phyloP scores from a whole-genome alignment of 169 alveolate species.

The Neospora caninum region DNA sequence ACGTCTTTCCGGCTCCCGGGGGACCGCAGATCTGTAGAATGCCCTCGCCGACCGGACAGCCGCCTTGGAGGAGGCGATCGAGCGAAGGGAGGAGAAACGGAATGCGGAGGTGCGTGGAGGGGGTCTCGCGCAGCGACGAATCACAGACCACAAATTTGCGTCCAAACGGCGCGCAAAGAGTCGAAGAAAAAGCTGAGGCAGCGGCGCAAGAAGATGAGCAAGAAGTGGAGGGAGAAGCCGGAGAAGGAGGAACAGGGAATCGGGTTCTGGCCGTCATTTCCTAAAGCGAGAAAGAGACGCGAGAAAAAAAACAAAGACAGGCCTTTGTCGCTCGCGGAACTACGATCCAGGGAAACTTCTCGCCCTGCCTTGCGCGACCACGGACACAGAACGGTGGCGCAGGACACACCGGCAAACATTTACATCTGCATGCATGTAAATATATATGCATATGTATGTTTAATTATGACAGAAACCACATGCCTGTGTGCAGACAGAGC shows the following conservation, averaged over 20 bases:
- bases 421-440: too few relatives aligned
- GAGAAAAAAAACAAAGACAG: too few relatives aligned
- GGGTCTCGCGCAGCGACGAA: neutral
- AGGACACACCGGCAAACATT: too few relatives aligned
- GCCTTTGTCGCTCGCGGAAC: neutral
- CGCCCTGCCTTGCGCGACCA: too few relatives aligned
- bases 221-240: neutral
- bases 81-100: slow-evolving; percentile 21
- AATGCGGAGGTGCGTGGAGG: neutral
- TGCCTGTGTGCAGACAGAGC: too few relatives aligned
- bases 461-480: too few relatives aligned
- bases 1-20: slow-evolving; percentile 23
- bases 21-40: slow-evolving; percentile 1
- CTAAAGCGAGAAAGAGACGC: neutral
- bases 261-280: too few relatives aligned
- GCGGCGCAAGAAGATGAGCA: neutral
- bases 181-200: neutral
- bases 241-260: too few relatives aligned
- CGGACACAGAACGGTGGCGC: too few relatives aligned
- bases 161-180: neutral
- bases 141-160: neutral
- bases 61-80: neutral
- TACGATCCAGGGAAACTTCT: too few relatives aligned
- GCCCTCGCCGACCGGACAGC: neutral
- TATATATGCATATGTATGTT: too few relatives aligned